Percentiles rank a stretch among this genome's conserved stretches.
Conservation (phyloP, 495 filamentous ascomycete genomes). For the Lophiostoma macrostomum region DNA sequence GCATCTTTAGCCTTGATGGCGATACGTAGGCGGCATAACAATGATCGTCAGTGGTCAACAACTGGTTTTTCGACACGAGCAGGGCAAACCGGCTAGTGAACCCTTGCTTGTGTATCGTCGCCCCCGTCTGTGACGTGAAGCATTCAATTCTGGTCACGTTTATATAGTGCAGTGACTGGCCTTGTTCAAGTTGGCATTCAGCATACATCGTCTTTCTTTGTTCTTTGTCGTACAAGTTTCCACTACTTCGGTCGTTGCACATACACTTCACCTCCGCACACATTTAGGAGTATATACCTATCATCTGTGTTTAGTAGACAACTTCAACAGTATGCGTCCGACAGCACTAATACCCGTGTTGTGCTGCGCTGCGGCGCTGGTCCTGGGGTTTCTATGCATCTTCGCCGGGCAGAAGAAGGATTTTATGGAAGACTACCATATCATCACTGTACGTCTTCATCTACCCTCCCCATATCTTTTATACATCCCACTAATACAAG, state of each 20-base stretch:
- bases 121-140: constrained; percentile 18
- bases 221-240: not conserved
- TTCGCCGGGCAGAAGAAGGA: constrained; percentile 63
- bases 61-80: not conserved
- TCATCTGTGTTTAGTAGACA: too few relatives aligned
- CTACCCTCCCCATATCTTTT: not conserved
- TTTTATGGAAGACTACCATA: constrained; percentile 60
- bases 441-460: constrained; percentile 58
- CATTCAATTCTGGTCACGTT: constrained; percentile 9
- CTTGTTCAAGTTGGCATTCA: not conserved
- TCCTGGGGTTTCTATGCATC: constrained; percentile 66
- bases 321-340: too few relatives aligned
- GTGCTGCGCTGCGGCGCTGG: constrained; percentile 57
- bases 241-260: too few relatives aligned
- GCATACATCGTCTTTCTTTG: not conserved
- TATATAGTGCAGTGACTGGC: too few relatives aligned
- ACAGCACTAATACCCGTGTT: constrained; percentile 45
- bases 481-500: constrained; percentile 10
- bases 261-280: not conserved
- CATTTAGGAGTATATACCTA: not conserved
- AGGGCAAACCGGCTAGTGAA: not conserved
- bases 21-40: too few relatives aligned
- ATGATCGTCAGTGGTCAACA: not conserved
- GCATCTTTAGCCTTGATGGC: too few relatives aligned
- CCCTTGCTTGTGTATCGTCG: not conserved